Evolutionary conservation across 2,329 filamentous ascomycete genomes (phyloP), one percentile per base, ranked within the genome.

Genomic region (Hypoxylon sp.): DNA sequence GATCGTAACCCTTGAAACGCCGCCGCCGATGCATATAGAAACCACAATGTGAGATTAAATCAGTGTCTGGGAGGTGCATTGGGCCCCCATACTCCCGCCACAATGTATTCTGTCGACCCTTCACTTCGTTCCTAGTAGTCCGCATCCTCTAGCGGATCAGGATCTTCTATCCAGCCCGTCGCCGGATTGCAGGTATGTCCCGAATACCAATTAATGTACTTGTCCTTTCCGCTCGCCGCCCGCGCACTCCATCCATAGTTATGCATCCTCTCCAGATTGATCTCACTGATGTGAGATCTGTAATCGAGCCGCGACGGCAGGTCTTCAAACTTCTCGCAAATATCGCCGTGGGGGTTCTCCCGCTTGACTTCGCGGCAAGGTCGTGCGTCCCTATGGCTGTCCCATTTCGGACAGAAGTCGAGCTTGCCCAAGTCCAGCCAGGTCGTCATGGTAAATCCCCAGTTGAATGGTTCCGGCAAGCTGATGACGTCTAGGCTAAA

Each of bases 401-500:
- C 58, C 58, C 60, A 63, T 27, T 63, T 63, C n/a, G 21, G 15
- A 30, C 54, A 55, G 47, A 63, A 63, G 17, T 63, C 61, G 20
- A 59, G 31, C 6, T 17, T 43, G 11, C 63, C 63, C 2, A 63
- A 41, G 19, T 65, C 63, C 4, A 65, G 17, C 61, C 60, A 65
- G 3, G 60, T 55, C 1, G 60, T 64, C 7, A 65, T 34, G 2
- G 55, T 45, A 29, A 65, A 65, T 9, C 63, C 61, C 63, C 63
- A 65, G 30, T 41, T 7, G 46, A 62, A 65, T 4, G 63, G 63
- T 20, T 51, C 55, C 7, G 61, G 63, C 0, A 64, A 46, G 4
- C 32, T 21, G 3, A 56, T 27, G 6, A 64, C 57, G 44, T 62
- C 63, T 15, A 64, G 29, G 16, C 51, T 48, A 17, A 42, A 63